Evolutionary conservation across 208 protist species (phyloP).

Genomic region (Leishmania mexicana): DNA sequence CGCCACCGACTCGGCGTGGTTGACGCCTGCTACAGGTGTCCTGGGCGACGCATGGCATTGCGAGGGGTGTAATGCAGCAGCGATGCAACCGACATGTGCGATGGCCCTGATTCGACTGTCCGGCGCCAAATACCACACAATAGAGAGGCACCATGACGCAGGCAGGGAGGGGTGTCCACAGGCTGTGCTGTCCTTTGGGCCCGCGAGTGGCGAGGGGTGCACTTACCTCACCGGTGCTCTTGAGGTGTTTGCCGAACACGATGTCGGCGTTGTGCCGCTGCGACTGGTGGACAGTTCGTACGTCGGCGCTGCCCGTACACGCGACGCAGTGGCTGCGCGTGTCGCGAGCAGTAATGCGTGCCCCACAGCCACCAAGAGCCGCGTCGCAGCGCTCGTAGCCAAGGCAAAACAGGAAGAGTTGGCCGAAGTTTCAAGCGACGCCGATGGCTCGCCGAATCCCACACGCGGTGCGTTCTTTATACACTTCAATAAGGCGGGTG

Average conservation of each 20-base stretch:
- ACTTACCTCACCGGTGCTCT: slow-evolving; percentile 61
- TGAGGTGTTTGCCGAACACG: slow-evolving; percentile 42
- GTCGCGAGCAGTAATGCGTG: slow-evolving; percentile 36
- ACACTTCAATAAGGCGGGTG: slow-evolving; percentile 17
- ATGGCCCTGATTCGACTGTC: slow-evolving; percentile 35
- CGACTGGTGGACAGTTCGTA: slow-evolving; percentile 65
- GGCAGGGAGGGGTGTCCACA: background rate
- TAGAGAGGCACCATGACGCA: slow-evolving; percentile 22
- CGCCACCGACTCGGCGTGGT: slow-evolving; percentile 10
- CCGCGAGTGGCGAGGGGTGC: slow-evolving; percentile 48
- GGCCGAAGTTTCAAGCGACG: background rate
- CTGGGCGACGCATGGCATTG: slow-evolving; percentile 49
- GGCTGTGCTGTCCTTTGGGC: slow-evolving; percentile 46
- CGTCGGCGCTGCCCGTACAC: slow-evolving; percentile 51
- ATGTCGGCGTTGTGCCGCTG: slow-evolving; percentile 48
- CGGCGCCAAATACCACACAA: slow-evolving; percentile 55
- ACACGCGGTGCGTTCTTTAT: slow-evolving; percentile 1
- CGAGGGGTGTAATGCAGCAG: slow-evolving; percentile 12
- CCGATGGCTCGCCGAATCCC: background rate
- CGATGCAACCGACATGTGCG: background rate
- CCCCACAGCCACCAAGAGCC: background rate
- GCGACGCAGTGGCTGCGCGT: slow-evolving; percentile 47
- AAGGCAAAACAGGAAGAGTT: slow-evolving; percentile 12
- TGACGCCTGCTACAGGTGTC: slow-evolving; percentile 36
- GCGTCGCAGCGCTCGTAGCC: slow-evolving; percentile 7